phyloP scores from a whole-genome alignment of 768 basidiomycete genomes.

The Mrakia blollopis region DNA sequence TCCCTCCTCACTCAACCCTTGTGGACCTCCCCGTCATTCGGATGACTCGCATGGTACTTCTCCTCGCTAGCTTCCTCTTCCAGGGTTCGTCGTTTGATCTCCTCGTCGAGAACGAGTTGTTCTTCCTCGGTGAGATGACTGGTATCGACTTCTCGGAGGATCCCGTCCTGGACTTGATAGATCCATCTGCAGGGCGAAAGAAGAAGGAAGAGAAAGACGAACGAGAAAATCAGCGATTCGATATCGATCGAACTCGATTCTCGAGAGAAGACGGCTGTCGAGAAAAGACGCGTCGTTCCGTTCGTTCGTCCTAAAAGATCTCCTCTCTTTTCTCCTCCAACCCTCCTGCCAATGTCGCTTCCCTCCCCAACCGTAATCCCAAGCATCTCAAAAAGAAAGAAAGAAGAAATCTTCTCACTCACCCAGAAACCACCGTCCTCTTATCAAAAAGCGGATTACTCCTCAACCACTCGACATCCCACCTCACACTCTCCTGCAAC shows the following conservation, averaged over 20 bases:
- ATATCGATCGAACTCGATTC: neutral
- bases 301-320: neutral
- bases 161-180: conserved; percentile 28
- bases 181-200: neutral
- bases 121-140: neutral
- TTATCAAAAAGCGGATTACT: conserved; percentile 29
- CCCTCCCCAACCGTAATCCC: too few species aligned
- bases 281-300: neutral
- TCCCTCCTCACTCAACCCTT: too few species aligned
- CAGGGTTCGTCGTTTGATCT: neutral
- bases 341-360: too few species aligned
- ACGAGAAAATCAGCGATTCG: neutral
- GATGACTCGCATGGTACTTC: too few species aligned
- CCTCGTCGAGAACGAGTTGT: neutral
- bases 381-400: too few species aligned
- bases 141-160: conserved; percentile 29
- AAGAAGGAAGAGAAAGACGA: neutral
- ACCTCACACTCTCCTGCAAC: conserved; percentile 27
- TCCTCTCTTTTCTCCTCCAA: too few species aligned
- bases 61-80: too few species aligned
- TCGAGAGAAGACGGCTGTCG: too few species aligned
- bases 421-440: conserved; percentile 27
- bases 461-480: conserved; percentile 32
- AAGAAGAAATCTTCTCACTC: neutral
- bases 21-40: too few species aligned